Evolutionary conservation across 176 grass and related monocot genomes (phyloP).

Genomic region (Oryza glumipatula): DNA sequence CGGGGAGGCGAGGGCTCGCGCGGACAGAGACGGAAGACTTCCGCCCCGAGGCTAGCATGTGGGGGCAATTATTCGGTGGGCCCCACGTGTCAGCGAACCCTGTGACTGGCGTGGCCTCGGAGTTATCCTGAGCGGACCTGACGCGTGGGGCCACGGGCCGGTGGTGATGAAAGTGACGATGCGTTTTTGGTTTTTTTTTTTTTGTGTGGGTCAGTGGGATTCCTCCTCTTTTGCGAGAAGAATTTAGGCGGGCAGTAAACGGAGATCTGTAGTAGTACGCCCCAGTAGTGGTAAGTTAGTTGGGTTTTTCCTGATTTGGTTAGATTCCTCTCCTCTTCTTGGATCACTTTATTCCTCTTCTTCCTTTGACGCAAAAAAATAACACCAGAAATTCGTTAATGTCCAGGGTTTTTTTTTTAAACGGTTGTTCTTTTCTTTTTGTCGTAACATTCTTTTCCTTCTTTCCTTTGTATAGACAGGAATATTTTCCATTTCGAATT

Average conservation of each 20-base stretch:
- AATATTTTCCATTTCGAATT: not conserved
- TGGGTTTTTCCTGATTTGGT: conserved; percentile 20
- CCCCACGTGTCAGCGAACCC: conserved; percentile 8
- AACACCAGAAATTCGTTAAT: not conserved
- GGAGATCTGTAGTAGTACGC: not conserved
- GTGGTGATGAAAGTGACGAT: not conserved
- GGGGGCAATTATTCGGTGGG: not conserved
- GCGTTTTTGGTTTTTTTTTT: not conserved
- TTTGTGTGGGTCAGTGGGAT: conserved; percentile 4
- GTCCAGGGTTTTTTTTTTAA: too few species aligned
- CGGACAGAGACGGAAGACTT: conserved; percentile 20
- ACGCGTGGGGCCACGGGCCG: not conserved
- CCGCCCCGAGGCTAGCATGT: conserved; percentile 31
- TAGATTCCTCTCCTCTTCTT: conserved; percentile 29
- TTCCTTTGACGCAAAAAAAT: not conserved
- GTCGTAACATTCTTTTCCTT: not conserved
- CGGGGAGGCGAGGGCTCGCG: not conserved
- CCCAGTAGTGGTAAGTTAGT: not conserved
- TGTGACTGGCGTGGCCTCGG: not conserved
- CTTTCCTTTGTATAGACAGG: not conserved
- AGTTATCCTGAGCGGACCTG: not conserved
- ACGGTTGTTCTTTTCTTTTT: too few species aligned
- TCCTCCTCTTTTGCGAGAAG: conserved; percentile 1
- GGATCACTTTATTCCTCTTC: not conserved
- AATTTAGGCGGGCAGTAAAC: not conserved